A percentile compares a stretch with the other conserved stretches of the same genome.
These are phyloP conservation scores for Fusarium sp. DNA, from an alignment of 2,329 filamentous ascomycete species.

Conservation along the genomic window DNA sequence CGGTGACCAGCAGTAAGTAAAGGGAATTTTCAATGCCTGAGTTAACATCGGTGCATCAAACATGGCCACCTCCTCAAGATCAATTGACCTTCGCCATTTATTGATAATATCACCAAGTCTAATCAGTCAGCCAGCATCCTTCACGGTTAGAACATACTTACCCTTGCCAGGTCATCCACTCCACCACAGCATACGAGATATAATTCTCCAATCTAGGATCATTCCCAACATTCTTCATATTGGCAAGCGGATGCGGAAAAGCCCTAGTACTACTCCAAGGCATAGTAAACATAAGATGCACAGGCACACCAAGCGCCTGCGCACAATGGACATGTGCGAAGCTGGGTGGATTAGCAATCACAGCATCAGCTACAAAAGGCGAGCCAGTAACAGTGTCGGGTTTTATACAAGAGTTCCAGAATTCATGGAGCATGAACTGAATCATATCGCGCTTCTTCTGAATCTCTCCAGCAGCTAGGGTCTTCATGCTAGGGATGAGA, in stretches of 20 bases:
- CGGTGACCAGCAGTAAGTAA: conserved; percentile 6
- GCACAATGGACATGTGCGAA: conserved; percentile 50
- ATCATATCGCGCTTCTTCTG: conserved; percentile 48
- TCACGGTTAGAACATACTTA: not conserved
- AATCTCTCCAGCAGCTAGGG: conserved; percentile 47
- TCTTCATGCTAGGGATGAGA: conserved; percentile 48
- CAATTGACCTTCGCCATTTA: conserved; percentile 22
- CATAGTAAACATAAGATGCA: conserved; percentile 70
- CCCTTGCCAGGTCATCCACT: conserved; percentile 84
- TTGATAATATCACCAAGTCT: conserved; percentile 42
- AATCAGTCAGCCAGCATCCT: accelerated
- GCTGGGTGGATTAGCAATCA: conserved; percentile 65
- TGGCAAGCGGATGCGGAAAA: conserved; percentile 79
- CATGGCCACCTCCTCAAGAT: conserved; percentile 70
- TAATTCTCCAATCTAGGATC: conserved; percentile 64
- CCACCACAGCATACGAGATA: conserved; percentile 77
- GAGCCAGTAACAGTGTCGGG: conserved; percentile 1
- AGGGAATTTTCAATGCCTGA: not conserved
- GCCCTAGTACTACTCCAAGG: conserved; percentile 79
- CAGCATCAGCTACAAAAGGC: conserved; percentile 63
- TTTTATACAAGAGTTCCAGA: conserved; percentile 48
- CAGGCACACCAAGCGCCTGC: conserved; percentile 57
- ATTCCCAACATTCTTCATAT: conserved; percentile 51
- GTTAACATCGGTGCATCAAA: conserved; percentile 61
- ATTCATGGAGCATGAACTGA: conserved; percentile 48